Percentiles rank a stretch among this genome's conserved stretches.
These are phyloP conservation scores for Trifolium fragiferum DNA, from an alignment of 306 rosid genomes.

Conservation along the genomic window DNA sequence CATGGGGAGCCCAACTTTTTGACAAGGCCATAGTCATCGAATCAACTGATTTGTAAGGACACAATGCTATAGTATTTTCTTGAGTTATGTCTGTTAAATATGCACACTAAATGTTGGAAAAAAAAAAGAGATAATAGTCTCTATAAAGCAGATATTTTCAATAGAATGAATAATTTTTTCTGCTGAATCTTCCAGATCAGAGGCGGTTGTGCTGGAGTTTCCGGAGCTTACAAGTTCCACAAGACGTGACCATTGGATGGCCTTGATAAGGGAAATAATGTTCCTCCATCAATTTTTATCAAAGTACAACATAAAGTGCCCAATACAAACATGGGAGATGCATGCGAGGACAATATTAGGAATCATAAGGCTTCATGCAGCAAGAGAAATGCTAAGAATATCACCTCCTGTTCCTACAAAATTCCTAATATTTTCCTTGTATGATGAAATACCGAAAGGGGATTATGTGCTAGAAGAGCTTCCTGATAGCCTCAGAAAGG, in stretches of 20 bases:
- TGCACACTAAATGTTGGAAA: neutral
- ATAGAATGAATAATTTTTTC: neutral
- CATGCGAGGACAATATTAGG: slow-evolving; percentile 88
- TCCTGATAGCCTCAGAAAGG: slow-evolving; percentile 66
- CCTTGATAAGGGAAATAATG: slow-evolving; percentile 73
- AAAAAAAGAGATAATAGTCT: too few species aligned
- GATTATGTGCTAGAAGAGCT: slow-evolving; percentile 84
- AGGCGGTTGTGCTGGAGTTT: slow-evolving; percentile 64
- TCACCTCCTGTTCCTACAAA: slow-evolving; percentile 87
- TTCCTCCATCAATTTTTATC: slow-evolving; percentile 70
- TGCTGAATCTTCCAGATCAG: slow-evolving; percentile 50
- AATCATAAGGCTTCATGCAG: slow-evolving; percentile 86
- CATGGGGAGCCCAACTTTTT: slow-evolving; percentile 96
- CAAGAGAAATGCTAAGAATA: slow-evolving; percentile 88
- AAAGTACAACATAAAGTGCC: slow-evolving; percentile 54
- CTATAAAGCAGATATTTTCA: too few species aligned
- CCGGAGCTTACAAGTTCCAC: slow-evolving; percentile 93
- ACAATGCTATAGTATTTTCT: neutral
- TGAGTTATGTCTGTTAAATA: slow-evolving; percentile 2
- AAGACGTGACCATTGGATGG: slow-evolving; percentile 96
- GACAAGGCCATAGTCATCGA: slow-evolving; percentile 84
- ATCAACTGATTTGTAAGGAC: slow-evolving; percentile 70
- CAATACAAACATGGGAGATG: slow-evolving; percentile 76
- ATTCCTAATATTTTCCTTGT: slow-evolving; percentile 82
- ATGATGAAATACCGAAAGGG: slow-evolving; percentile 84